These are phyloP conservation scores for Ophiostoma himal-ulmi DNA, from an alignment of 2,329 filamentous ascomycete species.

Conservation along the genomic window DNA sequence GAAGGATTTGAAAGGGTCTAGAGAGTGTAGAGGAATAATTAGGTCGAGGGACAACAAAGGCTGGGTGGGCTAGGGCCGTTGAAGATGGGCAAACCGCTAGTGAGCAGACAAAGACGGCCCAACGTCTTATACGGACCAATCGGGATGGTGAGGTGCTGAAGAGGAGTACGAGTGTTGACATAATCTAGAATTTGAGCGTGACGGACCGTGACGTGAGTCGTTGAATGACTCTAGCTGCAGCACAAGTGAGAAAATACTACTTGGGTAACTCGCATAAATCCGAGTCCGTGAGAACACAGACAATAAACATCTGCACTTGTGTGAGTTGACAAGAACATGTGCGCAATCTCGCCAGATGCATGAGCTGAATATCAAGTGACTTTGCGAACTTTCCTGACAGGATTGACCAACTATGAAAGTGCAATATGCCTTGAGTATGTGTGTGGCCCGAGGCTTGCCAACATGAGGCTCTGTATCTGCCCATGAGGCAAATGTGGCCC, in stretches of 20 bases:
- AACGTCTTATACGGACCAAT: background rate
- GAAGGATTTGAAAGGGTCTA: background rate
- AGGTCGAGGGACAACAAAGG: background rate
- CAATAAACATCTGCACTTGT: background rate
- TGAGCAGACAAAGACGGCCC: background rate
- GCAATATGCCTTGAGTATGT: background rate
- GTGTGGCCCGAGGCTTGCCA: background rate
- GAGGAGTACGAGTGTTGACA: too few species aligned
- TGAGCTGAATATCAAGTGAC: background rate
- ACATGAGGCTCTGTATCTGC: background rate
- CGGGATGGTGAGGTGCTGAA: background rate
- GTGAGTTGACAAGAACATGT: too few species aligned
- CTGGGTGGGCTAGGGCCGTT: background rate
- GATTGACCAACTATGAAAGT: background rate
- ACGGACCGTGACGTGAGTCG: too few species aligned
- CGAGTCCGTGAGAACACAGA: background rate
- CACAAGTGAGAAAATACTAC: background rate
- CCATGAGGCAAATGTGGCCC: background rate
- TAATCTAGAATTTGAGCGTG: too few species aligned
- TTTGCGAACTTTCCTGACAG: background rate
- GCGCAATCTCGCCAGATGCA: background rate
- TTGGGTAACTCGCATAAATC: background rate
- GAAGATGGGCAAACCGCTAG: constrained; percentile 3
- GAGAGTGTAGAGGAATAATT: background rate
- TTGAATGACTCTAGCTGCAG: background rate